Evolutionary conservation across 202 grass and related monocot species (phyloP), one percentile per base, ranked within the genome.

Genomic region (Carex arenaria): DNA sequence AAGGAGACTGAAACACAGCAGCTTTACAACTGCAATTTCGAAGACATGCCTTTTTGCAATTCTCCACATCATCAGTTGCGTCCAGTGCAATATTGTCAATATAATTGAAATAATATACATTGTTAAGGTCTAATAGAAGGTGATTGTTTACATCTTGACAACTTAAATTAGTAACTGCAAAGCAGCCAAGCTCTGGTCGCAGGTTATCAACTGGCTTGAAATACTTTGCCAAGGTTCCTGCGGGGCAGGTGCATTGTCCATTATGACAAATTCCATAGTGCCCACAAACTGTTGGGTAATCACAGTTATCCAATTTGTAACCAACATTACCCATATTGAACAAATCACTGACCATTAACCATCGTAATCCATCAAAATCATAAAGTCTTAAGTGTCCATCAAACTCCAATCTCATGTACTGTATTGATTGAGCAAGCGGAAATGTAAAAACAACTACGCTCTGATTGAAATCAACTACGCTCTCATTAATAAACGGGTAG

Each of bases 1-100:
- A 10, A 2, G 9, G 1, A 10, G 9, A 80, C n/a, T 62, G 34
- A 71, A 85, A 90, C 6, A 92, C 3, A 17, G 88, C 88, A 55
- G 80, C 88, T 75, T 90, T 92, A 85, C 85, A 92, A 55, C 83
- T 83, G 81, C 83, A 92, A 57, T 86, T 86, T 10, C 7, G 10
- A 74, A 88, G 78, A 63, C 90, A 92, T 0, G 67, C 71, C 49
- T 55, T 18, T 85, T 81, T 90, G 45, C 87, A 92, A 4, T 1
- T 84, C 49, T 84, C 85, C 73, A 86, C 51, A 0, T 63, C 82
- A 0, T 63, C 82, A 57, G 59, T 85, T 49, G n/a, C 51, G 3
- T 3, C 3, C 26, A 74, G 83, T 34, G 1, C 6, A 71, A 8
- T 9, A 57, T 81, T 67, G 38, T 78, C 70, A 62, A 2, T 15